These are phyloP conservation scores for Umbelopsis isabellina DNA, from an alignment of 192 early-diverging fungal species.

Conservation along the genomic window DNA sequence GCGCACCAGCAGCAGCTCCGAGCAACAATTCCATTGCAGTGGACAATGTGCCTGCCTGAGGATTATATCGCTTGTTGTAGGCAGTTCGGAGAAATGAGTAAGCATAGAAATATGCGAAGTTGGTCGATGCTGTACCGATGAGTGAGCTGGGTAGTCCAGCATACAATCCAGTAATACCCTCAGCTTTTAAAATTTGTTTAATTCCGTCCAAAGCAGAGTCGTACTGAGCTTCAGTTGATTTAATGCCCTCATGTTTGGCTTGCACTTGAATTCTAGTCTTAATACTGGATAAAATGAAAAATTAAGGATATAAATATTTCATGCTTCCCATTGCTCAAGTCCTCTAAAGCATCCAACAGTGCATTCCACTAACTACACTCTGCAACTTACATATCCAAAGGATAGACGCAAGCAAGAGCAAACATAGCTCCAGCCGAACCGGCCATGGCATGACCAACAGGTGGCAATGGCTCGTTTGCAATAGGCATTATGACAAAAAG, in stretches of 20 bases:
- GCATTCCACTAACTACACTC: neutral
- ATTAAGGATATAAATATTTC: neutral
- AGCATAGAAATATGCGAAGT: slow-evolving; percentile 88
- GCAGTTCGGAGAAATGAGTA: slow-evolving; percentile 74
- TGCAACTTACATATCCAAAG: slow-evolving; percentile 89
- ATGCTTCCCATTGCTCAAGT: neutral
- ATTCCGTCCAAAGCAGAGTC: slow-evolving; percentile 76
- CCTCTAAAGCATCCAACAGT: neutral
- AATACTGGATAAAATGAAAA: slow-evolving; percentile 56
- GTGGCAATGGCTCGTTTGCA: slow-evolving; percentile 60
- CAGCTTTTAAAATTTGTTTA: slow-evolving; percentile 75
- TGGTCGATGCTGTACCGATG: slow-evolving; percentile 73
- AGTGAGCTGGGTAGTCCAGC: slow-evolving; percentile 85
- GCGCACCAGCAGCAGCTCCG: slow-evolving; percentile 88
- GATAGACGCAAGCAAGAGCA: slow-evolving; percentile 90
- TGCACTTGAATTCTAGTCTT: slow-evolving; percentile 99
- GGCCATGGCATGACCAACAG: slow-evolving; percentile 90
- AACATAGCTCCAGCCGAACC: slow-evolving; percentile 92
- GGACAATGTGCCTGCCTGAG: slow-evolving; percentile 60
- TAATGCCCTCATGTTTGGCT: slow-evolving; percentile 46
- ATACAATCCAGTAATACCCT: slow-evolving; percentile 89
- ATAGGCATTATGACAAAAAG: neutral
- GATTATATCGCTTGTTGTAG: slow-evolving; percentile 50
- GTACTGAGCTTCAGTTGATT: slow-evolving; percentile 54
- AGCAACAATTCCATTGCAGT: slow-evolving; percentile 85